Conservation (phyloP, 768 basidiomycete genomes). For the Tulasnella sp. region DNA sequence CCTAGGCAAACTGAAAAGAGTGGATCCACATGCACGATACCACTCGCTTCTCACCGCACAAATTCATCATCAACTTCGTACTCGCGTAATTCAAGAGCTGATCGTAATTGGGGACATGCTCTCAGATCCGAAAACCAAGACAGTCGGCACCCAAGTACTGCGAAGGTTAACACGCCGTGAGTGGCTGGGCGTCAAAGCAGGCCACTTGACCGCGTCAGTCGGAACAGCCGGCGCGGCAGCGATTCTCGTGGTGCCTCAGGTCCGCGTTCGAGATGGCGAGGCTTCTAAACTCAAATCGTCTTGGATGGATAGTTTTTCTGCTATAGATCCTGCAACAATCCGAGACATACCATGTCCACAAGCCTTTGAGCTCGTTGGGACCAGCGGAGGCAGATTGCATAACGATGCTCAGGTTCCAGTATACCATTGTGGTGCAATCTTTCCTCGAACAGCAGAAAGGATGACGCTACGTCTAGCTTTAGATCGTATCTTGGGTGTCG, state of each 20-base stretch:
- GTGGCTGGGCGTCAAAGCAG: slow-evolving; percentile 41
- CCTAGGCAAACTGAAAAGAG: slow-evolving; percentile 15
- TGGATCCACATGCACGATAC: slow-evolving; percentile 26
- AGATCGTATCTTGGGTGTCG: slow-evolving; percentile 36
- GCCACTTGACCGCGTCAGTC: slow-evolving; percentile 25
- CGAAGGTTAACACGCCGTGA: slow-evolving; percentile 56
- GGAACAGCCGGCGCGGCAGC: slow-evolving; percentile 39
- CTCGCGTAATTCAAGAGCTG: slow-evolving; percentile 67
- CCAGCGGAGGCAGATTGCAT: no score
- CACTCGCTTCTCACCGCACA: slow-evolving; percentile 43
- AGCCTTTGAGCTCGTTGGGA: no score
- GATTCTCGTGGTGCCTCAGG: slow-evolving; percentile 32
- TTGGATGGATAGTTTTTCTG: slow-evolving; percentile 18
- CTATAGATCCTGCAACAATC: slow-evolving; percentile 25
- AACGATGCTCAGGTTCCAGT: slow-evolving; percentile 35
- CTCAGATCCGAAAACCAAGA: slow-evolving; percentile 15
- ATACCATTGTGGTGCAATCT: slow-evolving; percentile 55
- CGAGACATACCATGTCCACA: slow-evolving; percentile 24
- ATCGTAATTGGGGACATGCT: slow-evolving; percentile 43
- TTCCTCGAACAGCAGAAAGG: slow-evolving; percentile 51
- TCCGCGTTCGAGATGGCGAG: neutral
- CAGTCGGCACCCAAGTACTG: slow-evolving; percentile 31
- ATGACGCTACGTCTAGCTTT: slow-evolving; percentile 44
- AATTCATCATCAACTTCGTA: slow-evolving; percentile 52
- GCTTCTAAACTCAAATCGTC: neutral